These are phyloP conservation scores for Ustanciosporium gigantosporum DNA, from an alignment of 1,284 basidiomycete genomes.

Conservation along the genomic window DNA sequence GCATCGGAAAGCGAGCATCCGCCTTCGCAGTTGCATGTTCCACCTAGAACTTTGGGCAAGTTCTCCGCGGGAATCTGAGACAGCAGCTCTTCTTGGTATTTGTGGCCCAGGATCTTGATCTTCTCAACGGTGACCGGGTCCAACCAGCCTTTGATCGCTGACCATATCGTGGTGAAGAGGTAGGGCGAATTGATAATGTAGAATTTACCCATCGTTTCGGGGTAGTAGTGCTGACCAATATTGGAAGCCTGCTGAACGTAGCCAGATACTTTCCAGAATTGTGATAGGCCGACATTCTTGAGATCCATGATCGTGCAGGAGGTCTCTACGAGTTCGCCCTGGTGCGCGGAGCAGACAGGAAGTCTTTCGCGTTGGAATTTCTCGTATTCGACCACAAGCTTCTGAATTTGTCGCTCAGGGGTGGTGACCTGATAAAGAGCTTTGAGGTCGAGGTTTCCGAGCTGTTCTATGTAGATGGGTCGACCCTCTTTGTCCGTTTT, in stretches of 20 bases:
- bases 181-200: slow-evolving; percentile 83
- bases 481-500: slow-evolving; percentile 96
- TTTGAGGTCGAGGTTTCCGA: slow-evolving; percentile 85
- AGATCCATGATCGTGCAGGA: slow-evolving; percentile 97
- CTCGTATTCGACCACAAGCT: slow-evolving; percentile 92
- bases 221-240: slow-evolving; percentile 84
- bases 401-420: slow-evolving; percentile 83
- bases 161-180: slow-evolving; percentile 88
- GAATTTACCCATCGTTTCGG: slow-evolving; percentile 88
- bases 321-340: slow-evolving; percentile 90
- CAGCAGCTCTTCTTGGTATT: slow-evolving; percentile 48
- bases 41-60: slow-evolving; percentile 83
- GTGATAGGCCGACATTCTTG: slow-evolving; percentile 75
- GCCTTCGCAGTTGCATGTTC: slow-evolving; percentile 75
- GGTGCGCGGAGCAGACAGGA: slow-evolving; percentile 75
- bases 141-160: slow-evolving; percentile 87
- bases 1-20: slow-evolving; percentile 87
- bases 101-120: slow-evolving; percentile 57
- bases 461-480: slow-evolving; percentile 90
- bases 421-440: slow-evolving; percentile 73
- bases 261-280: slow-evolving; percentile 85
- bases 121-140: slow-evolving; percentile 92
- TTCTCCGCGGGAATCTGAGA: slow-evolving; percentile 74
- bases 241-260: slow-evolving; percentile 79
- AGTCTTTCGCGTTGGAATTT: slow-evolving; percentile 72